phyloP scores from a whole-genome alignment of 257 asterid species.

The Solanum chaucha region DNA sequence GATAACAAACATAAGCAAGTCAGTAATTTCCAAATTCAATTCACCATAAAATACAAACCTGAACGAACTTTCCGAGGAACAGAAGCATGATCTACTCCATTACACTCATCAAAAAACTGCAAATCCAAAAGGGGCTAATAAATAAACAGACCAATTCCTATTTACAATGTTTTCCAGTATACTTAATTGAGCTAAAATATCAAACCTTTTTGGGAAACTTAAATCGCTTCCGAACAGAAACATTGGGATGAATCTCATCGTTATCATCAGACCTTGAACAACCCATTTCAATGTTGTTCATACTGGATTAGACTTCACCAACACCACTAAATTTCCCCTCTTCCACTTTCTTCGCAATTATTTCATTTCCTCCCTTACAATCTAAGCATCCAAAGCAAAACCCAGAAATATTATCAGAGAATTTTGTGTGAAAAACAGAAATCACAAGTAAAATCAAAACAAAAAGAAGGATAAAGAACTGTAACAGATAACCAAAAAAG shows the following conservation, averaged over 20 bases:
- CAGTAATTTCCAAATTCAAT: slow-evolving; percentile 6
- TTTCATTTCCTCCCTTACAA: neutral
- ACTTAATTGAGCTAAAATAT: neutral
- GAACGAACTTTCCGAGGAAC: slow-evolving; percentile 81
- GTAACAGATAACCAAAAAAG: neutral
- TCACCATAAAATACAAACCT: slow-evolving; percentile 30
- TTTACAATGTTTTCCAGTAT: neutral
- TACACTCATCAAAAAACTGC: slow-evolving; percentile 55
- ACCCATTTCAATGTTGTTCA: slow-evolving; percentile 31
- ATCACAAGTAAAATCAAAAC: neutral
- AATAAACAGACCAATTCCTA: neutral
- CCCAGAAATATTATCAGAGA: neutral
- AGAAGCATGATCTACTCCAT: slow-evolving; percentile 32
- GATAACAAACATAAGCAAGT: neutral
- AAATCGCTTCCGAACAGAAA: slow-evolving; percentile 12
- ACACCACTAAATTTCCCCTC: neutral
- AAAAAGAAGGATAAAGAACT: neutral
- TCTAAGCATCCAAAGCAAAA: neutral
- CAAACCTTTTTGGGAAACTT: slow-evolving; percentile 48
- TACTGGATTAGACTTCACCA: neutral
- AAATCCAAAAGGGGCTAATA: neutral
- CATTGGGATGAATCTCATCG: slow-evolving; percentile 33
- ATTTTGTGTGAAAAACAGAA: neutral
- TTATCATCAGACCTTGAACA: slow-evolving; percentile 38
- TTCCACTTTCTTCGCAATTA: neutral